A percentile compares a stretch with the other conserved stretches of the same genome.
phyloP scores from a whole-genome alignment of 2,329 filamentous ascomycete genomes.

The Aaosphaeria arxii region DNA sequence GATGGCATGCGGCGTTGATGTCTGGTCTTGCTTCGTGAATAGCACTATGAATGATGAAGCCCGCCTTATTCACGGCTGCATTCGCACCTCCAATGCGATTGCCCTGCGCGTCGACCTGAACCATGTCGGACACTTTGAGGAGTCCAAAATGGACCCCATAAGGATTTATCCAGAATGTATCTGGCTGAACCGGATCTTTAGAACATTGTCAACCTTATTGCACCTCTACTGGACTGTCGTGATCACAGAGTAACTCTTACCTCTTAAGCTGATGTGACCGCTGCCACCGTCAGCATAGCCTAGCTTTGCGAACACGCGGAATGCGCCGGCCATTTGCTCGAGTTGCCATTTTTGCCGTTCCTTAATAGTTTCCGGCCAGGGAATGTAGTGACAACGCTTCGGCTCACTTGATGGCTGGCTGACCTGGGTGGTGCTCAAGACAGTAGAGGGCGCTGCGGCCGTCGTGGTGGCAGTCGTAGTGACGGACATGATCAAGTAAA shows the following conservation, averaged over 20 bases:
- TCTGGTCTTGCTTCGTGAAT: constrained; percentile 44
- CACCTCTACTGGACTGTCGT: background rate
- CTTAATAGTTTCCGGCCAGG: constrained; percentile 35
- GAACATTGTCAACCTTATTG: constrained; percentile 1
- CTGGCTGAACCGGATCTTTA: constrained; percentile 36
- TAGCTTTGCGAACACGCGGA: constrained; percentile 43
- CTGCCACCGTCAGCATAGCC: constrained; percentile 40
- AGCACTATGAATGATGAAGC: constrained; percentile 46
- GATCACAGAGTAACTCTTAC: background rate
- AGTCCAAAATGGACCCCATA: constrained; percentile 42
- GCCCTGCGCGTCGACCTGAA: constrained; percentile 43
- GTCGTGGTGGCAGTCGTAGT: no score
- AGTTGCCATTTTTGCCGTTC: constrained; percentile 38
- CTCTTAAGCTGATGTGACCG: constrained; percentile 42
- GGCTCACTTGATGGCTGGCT: background rate
- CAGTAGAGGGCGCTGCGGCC: background rate
- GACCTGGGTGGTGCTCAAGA: background rate
- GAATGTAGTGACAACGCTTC: constrained; percentile 6
- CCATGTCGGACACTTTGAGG: constrained; percentile 46
- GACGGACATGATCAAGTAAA: no score
- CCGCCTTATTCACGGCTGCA: constrained; percentile 43
- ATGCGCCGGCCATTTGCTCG: constrained; percentile 44
- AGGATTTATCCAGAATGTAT: constrained; percentile 42
- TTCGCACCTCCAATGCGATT: constrained; percentile 41
- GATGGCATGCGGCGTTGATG: constrained; percentile 44